Evolutionary conservation across 768 basidiomycete genomes (phyloP).

Genomic region (Russula ochroleuca): DNA sequence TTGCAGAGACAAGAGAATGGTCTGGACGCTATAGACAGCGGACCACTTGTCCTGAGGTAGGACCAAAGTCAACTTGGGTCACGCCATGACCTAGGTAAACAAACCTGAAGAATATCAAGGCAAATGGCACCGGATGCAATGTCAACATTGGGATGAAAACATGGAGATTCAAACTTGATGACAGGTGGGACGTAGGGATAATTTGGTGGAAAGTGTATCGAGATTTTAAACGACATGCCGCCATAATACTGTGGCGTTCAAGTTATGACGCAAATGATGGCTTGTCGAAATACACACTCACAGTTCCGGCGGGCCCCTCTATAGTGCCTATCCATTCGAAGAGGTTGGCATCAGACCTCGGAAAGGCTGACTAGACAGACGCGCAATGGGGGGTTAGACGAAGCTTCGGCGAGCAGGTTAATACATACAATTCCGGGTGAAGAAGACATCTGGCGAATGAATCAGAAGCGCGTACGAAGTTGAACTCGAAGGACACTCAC

Average conservation of each 20-base stretch:
- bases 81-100: conserved; percentile 20
- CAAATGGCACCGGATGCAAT: conserved; percentile 73
- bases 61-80: conserved; percentile 6
- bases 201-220: conserved; percentile 78
- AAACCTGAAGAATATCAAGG: conserved; percentile 81
- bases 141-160: conserved; percentile 91
- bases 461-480: not conserved
- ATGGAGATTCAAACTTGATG: conserved; percentile 85
- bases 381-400: not conserved
- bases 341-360: conserved; percentile 78
- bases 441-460: conserved; percentile 63
- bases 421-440: conserved; percentile 78
- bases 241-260: conserved; percentile 56
- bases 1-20: conserved; percentile 82
- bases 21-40: conserved; percentile 88
- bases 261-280: conserved; percentile 11
- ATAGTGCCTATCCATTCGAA: conserved; percentile 91
- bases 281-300: conserved; percentile 36
- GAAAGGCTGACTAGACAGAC: conserved; percentile 71
- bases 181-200: conserved; percentile 84
- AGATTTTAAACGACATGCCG: conserved; percentile 76
- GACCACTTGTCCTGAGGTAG: conserved; percentile 79
- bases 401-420: not conserved
- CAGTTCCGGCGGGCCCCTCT: conserved; percentile 74
- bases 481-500: conserved; percentile 40